These are phyloP conservation scores for Eimeria praecox DNA, from an alignment of 169 alveolate genomes.

Conservation along the genomic window DNA sequence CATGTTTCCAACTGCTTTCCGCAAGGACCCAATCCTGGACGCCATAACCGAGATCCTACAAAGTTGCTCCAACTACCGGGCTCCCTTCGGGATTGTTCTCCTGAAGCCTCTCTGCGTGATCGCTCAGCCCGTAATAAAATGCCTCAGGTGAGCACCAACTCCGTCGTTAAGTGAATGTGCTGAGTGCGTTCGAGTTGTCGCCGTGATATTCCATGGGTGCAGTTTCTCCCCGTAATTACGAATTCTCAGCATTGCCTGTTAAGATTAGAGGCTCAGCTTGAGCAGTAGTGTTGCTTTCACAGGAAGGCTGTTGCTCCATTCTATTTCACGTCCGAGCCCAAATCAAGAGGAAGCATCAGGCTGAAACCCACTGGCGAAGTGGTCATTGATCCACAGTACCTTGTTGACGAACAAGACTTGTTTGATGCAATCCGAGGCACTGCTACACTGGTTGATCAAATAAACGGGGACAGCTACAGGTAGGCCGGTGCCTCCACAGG, in stretches of 20 bases:
- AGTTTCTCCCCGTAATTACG: neutral
- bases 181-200: neutral
- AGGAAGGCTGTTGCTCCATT: constrained; percentile 85
- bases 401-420: constrained; percentile 83
- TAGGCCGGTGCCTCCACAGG: neutral
- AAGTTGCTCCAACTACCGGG: constrained; percentile 74
- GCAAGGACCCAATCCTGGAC: constrained; percentile 86
- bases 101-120: constrained; percentile 79
- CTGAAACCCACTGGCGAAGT: constrained; percentile 83
- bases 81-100: constrained; percentile 69
- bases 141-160: constrained; percentile 73
- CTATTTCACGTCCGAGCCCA: constrained; percentile 88
- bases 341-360: constrained; percentile 84
- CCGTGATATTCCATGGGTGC: neutral
- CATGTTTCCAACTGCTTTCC: constrained; percentile 85
- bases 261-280: neutral
- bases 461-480: constrained; percentile 85
- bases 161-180: neutral
- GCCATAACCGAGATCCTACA: constrained; percentile 81
- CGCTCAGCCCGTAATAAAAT: constrained; percentile 73
- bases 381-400: constrained; percentile 84
- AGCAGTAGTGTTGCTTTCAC: neutral
- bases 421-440: constrained; percentile 86
- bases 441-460: constrained; percentile 80
- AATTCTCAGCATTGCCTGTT: neutral